Conservation (phyloP, 257 asterid species). For the Sherardia arvensis region DNA sequence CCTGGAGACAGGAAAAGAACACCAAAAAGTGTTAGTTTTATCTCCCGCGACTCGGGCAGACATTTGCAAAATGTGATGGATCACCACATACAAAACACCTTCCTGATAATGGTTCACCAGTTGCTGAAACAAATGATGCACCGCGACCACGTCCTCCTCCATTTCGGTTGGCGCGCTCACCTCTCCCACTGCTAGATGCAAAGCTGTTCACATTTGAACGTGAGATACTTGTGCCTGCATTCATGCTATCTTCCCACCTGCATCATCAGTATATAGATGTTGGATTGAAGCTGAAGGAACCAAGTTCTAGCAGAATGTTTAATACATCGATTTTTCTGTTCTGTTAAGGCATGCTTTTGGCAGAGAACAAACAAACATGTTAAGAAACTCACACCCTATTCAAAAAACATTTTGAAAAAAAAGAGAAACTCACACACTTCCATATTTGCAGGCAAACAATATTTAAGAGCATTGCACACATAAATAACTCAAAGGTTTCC, state of each 20-base stretch:
- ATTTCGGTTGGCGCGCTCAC: constrained; percentile 39
- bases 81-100: constrained; percentile 90
- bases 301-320: neutral
- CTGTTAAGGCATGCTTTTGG: neutral
- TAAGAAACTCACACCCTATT: no score
- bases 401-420: no score
- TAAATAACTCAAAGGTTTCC: neutral
- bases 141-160: constrained; percentile 38
- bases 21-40: constrained; percentile 7
- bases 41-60: constrained; percentile 78
- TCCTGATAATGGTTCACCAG: constrained; percentile 82
- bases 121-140: constrained; percentile 62
- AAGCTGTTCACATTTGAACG: constrained; percentile 33
- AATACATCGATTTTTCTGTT: neutral
- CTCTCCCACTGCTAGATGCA: constrained; percentile 39
- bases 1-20: neutral
- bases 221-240: constrained; percentile 33
- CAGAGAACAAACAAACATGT: neutral
- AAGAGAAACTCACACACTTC: neutral
- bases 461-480: neutral
- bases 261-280: constrained; percentile 13
- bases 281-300: neutral
- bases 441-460: neutral
- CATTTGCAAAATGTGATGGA: constrained; percentile 80
- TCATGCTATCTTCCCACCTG: constrained; percentile 79